A percentile compares a stretch with the other conserved stretches of the same genome.
Evolutionary conservation across 441 rosid species (phyloP).

Genomic region (Corymbia calophylla): DNA sequence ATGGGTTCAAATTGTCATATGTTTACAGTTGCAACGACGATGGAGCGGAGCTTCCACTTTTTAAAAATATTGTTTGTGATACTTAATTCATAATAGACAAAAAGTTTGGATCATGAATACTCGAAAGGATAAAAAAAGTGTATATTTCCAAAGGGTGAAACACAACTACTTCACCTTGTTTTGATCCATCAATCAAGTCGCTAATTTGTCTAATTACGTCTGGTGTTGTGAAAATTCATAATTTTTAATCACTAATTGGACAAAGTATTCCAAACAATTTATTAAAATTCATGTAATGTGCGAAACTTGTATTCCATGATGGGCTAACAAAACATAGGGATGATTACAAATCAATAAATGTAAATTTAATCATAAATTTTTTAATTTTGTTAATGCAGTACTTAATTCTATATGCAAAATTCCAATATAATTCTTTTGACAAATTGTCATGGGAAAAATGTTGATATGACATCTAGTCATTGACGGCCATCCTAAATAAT

Average conservation of each 20-base stretch:
- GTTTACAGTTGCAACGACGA: background rate
- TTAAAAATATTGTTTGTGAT: background rate
- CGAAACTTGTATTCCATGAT: background rate
- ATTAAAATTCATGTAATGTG: background rate
- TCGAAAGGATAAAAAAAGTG: background rate
- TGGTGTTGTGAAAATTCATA: background rate
- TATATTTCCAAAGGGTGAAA: background rate
- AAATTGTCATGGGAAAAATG: background rate
- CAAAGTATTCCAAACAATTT: background rate
- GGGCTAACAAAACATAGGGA: background rate
- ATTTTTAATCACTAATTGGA: background rate
- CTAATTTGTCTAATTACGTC: background rate
- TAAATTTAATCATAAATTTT: background rate
- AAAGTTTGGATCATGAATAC: background rate
- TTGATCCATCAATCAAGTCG: background rate
- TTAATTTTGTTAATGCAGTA: background rate
- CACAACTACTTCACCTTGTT: background rate
- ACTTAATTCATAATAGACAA: background rate
- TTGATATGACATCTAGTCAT: background rate
- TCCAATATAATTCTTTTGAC: background rate
- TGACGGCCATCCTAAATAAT: fast-evolving
- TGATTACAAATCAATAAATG: background rate
- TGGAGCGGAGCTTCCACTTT: too few relatives aligned
- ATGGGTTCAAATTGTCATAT: background rate
- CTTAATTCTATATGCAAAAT: background rate